Percentiles rank a stretch among this genome's conserved stretches.
phyloP scores from a whole-genome alignment of 1,139 yeast species.

The Blastobotrys aristatus region DNA sequence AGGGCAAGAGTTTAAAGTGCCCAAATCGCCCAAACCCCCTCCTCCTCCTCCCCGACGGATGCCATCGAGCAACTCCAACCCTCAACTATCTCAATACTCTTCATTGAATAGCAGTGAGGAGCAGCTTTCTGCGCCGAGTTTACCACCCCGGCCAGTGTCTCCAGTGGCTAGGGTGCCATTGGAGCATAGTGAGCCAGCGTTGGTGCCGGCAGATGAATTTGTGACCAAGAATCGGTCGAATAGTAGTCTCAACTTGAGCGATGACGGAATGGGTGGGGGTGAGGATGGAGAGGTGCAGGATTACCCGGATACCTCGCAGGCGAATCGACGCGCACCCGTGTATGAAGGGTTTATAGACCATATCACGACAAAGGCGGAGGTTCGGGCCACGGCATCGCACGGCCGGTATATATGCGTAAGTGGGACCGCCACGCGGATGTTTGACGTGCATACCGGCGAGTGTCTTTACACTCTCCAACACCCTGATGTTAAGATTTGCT shows the following conservation, averaged over 20 bases:
- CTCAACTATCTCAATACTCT: slow-evolving; percentile 4
- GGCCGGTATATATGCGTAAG: slow-evolving; percentile 29
- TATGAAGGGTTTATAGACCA: slow-evolving; percentile 30
- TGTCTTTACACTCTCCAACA: slow-evolving; percentile 27
- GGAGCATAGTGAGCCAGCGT: not conserved
- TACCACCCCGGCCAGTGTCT: slow-evolving; percentile 11
- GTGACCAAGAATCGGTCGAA: slow-evolving; percentile 1
- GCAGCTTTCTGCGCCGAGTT: not conserved
- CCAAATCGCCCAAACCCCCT: slow-evolving; percentile 11
- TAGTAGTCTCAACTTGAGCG: slow-evolving; percentile 1
- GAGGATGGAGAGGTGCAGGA: slow-evolving; percentile 7
- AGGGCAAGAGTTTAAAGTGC: not conserved
- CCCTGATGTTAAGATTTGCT: slow-evolving; percentile 28
- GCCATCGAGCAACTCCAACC: slow-evolving; percentile 10
- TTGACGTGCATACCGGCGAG: slow-evolving; percentile 28
- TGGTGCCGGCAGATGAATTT: slow-evolving; percentile 1
- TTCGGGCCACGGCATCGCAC: slow-evolving; percentile 24
- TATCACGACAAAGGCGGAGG: slow-evolving; percentile 28
- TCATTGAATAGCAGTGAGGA: not conserved
- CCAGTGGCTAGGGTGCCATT: slow-evolving; percentile 1
- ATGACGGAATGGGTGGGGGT: not conserved
- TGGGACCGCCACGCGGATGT: slow-evolving; percentile 24
- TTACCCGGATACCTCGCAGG: slow-evolving; percentile 36
- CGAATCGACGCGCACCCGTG: slow-evolving; percentile 34
- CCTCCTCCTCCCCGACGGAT: slow-evolving; percentile 14